Evolutionary conservation across 2,329 filamentous ascomycete genomes (phyloP).

Genomic region (Penicillium sp.): DNA sequence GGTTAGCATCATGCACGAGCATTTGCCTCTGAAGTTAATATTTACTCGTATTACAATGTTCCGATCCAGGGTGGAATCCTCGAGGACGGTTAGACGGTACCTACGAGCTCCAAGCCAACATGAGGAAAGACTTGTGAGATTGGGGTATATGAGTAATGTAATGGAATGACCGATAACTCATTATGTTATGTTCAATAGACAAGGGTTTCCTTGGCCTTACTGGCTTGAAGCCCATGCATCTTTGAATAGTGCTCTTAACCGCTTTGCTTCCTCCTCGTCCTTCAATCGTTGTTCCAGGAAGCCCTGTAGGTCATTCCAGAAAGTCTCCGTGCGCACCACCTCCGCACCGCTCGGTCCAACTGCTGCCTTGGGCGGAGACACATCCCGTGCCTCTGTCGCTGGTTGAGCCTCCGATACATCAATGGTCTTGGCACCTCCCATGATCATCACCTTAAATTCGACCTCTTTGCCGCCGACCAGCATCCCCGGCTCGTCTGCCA

Average conservation of each 20-base stretch:
- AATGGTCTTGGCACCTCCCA: conserved; percentile 65
- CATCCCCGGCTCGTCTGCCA: conserved; percentile 55
- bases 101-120: too few species aligned
- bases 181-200: background rate
- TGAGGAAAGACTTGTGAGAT: background rate
- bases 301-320: conserved; percentile 82
- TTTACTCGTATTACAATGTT: background rate
- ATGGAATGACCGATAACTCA: background rate
- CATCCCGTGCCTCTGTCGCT: conserved; percentile 31
- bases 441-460: conserved; percentile 85
- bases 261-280: conserved; percentile 65
- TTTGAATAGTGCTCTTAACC: conserved; percentile 68
- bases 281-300: conserved; percentile 79
- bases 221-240: conserved; percentile 57
- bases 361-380: conserved; percentile 39
- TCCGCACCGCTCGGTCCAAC: conserved; percentile 58
- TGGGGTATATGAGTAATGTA: background rate
- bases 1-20: too few species aligned
- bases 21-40: too few species aligned
- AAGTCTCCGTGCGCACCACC: conserved; percentile 68
- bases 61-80: too few species aligned
- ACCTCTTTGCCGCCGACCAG: conserved; percentile 49
- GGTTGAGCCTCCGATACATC: conserved; percentile 33
- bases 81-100: too few species aligned
- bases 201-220: background rate